Evolutionary conservation across 2,329 filamentous ascomycete species (phyloP).

Genomic region (Chrysoporthe austroafricana): DNA sequence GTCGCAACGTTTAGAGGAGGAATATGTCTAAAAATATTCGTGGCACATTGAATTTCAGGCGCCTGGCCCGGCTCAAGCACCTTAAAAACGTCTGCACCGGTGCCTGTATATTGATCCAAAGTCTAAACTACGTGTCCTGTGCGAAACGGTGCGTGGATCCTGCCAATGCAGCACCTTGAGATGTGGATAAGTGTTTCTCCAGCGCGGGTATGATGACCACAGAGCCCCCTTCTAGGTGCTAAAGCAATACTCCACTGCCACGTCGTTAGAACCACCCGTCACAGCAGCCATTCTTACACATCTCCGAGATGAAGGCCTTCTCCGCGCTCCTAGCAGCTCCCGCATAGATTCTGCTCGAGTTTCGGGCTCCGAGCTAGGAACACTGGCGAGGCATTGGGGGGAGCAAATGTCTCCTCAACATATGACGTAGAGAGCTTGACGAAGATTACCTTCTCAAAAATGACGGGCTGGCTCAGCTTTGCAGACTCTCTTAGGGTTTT

Average conservation of each 20-base stretch:
- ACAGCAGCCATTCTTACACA: not conserved
- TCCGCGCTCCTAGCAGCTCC: not conserved
- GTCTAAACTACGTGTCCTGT: too few species aligned
- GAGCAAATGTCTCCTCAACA: not conserved
- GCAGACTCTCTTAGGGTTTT: too few species aligned
- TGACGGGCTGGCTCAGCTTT: too few species aligned
- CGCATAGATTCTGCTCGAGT: not conserved
- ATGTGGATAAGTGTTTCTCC: constrained; percentile 3
- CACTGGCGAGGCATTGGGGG: not conserved
- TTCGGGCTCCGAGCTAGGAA: not conserved
- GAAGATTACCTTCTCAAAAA: not conserved
- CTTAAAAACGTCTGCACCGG: too few species aligned
- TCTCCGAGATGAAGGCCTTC: not conserved
- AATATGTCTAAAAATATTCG: too few species aligned
- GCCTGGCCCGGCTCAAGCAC: too few species aligned
- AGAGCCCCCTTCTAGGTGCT: not conserved
- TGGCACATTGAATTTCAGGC: too few species aligned
- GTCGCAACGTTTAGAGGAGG: too few species aligned
- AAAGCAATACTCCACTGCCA: constrained; percentile 2
- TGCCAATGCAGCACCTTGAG: constrained; percentile 43
- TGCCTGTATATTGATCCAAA: constrained; percentile 27
- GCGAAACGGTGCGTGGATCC: constrained; percentile 49
- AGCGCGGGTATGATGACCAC: not conserved
- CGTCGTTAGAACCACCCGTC: not conserved
- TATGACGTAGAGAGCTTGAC: not conserved